Evolutionary conservation across 108 stramenopile genomes (phyloP), one percentile per base, ranked within the genome.

Genomic region (Asterionellopsis glacialis): DNA sequence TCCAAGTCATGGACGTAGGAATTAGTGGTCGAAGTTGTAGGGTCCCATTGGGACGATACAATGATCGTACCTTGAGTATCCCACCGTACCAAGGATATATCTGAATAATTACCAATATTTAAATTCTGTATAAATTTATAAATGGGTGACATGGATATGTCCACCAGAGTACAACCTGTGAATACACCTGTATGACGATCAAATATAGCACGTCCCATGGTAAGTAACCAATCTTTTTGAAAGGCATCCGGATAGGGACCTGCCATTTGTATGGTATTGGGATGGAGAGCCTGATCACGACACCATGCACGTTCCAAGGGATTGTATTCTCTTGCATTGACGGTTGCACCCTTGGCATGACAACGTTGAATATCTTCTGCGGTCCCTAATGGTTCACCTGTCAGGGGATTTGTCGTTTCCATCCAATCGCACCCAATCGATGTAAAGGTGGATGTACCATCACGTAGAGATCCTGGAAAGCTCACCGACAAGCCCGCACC

Each of bases 341-440:
- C 64, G 5, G 41, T 16, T 11, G 49, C 67, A n/a, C 82, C 82
- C 23, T 63, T 39, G 13, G 76, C 66, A 59, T 67, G 69, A 63
- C 82, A 84, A 9, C 70, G 45, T 21, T 45, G 43, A 42, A 77
- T 82, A 52, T 73, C 75, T 51, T 80, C 73, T 0, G 62, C 59
- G n/a, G 58, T 60, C 16, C 58, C 78, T 49, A 56, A 67, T 0
- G 75, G 82, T 19, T 50, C 42, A 11, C 70, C 59, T 9, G 57
- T 72, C 15, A 50, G 51, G 0, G 63, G 63, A 51, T 84, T 80
- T 0, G 43, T 64, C 3, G 41, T 40, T 13, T 49, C 27, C 76
- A 84, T 77, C 82, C 82, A 84, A 26, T 80, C 82, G 45, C 82
- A 84, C 14, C 82, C 82, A 15, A 63, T 41, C 54, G 72, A 77